Conservation (phyloP, 495 filamentous ascomycete species). For the Apodospora peruviana region DNA sequence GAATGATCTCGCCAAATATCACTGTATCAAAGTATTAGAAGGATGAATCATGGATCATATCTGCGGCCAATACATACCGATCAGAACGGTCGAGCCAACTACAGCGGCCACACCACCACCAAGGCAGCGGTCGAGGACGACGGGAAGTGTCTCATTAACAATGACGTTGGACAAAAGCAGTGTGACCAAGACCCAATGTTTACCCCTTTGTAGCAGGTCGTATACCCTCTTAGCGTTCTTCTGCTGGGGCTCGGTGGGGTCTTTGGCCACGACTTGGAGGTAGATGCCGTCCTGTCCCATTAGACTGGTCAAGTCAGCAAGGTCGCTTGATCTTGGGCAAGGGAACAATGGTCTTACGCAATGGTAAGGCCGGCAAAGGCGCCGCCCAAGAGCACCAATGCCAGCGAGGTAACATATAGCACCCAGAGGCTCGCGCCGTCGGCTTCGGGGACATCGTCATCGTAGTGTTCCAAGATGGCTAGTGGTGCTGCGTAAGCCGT, state of each 20-base stretch:
- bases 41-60: not conserved
- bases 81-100: conserved; percentile 83
- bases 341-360: conserved; percentile 45
- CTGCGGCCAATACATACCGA: conserved; percentile 54
- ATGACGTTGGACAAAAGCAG: conserved; percentile 93
- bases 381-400: conserved; percentile 79
- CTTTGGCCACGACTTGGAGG: conserved; percentile 89
- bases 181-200: conserved; percentile 99
- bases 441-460: conserved; percentile 29
- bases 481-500: conserved; percentile 29
- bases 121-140: conserved; percentile 87
- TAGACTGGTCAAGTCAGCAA: conserved; percentile 36
- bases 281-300: conserved; percentile 95
- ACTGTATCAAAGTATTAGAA: conserved; percentile 43
- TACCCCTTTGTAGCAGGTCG: conserved; percentile 75
- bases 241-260: conserved; percentile 61
- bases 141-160: conserved; percentile 94
- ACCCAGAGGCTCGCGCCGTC: conserved; percentile 39
- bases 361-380: conserved; percentile 97
- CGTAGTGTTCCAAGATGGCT: conserved; percentile 14
- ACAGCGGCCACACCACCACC: conserved; percentile 95
- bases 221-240: conserved; percentile 79
- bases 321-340: not conserved
- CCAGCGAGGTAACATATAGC: conserved; percentile 36
- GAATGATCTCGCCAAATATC: conserved; percentile 94